Evolutionary conservation across 345 rosid species (phyloP).

Genomic region (Murraya koenigii): DNA sequence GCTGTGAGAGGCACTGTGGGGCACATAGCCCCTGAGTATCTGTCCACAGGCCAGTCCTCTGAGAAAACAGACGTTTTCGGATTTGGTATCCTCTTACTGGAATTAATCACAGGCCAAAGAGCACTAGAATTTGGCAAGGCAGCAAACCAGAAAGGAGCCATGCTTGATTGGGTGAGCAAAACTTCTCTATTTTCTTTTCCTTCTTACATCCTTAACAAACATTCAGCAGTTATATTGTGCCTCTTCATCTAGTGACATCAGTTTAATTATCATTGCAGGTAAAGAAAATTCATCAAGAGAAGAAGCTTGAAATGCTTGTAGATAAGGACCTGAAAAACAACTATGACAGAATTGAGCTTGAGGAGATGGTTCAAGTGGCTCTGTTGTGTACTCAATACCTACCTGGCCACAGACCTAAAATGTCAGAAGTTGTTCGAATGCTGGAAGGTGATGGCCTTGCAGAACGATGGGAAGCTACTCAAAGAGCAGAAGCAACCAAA

Average conservation of each 20-base stretch:
- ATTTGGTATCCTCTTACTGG: slow-evolving; percentile 92
- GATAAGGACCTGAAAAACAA: slow-evolving; percentile 81
- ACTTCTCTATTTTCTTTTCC: background rate
- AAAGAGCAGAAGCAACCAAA: slow-evolving; percentile 60
- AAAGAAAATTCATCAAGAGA: slow-evolving; percentile 86
- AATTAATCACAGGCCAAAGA: slow-evolving; percentile 89
- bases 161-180: slow-evolving; percentile 84
- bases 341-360: slow-evolving; percentile 88
- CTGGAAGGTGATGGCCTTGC: slow-evolving; percentile 98
- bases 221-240: background rate
- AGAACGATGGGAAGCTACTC: slow-evolving; percentile 99
- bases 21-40: slow-evolving; percentile 97
- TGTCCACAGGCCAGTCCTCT: slow-evolving; percentile 96
- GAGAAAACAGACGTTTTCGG: slow-evolving; percentile 98
- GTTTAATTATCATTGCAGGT: slow-evolving; percentile 39
- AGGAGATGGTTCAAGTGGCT: slow-evolving; percentile 92
- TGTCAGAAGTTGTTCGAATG: slow-evolving; percentile 97
- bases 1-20: slow-evolving; percentile 98
- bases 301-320: slow-evolving; percentile 79
- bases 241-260: background rate
- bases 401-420: slow-evolving; percentile 88
- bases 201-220: background rate
- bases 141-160: slow-evolving; percentile 93
- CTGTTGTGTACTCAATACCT: slow-evolving; percentile 84
- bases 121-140: slow-evolving; percentile 91